phyloP scores from a whole-genome alignment of 305 asterid genomes.

The Rubia occidens region DNA sequence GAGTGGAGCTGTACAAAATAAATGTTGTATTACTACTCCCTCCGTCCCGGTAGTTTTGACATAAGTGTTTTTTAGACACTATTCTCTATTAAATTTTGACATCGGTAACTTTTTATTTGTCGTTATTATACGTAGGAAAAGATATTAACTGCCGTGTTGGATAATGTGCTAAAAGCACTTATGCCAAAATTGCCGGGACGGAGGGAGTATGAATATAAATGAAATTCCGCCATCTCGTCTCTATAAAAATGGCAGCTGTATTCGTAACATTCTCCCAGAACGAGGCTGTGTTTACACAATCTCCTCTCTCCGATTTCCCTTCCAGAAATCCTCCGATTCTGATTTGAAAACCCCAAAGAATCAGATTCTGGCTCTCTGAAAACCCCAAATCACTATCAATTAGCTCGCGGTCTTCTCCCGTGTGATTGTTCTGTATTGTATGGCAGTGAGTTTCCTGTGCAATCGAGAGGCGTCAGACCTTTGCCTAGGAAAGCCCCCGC shows the following conservation, averaged over 20 bases:
- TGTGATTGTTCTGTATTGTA: slow-evolving; percentile 10
- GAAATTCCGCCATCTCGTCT: neutral
- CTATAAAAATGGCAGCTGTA: neutral
- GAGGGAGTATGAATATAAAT: too few relatives aligned
- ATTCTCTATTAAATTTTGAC: too few relatives aligned
- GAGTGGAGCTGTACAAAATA: too few relatives aligned
- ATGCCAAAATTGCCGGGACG: too few relatives aligned
- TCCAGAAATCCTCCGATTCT: neutral
- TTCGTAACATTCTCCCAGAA: neutral
- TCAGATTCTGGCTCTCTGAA: neutral
- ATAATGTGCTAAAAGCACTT: too few relatives aligned
- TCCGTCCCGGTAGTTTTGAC: too few relatives aligned
- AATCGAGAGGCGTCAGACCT: neutral
- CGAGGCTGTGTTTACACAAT: neutral
- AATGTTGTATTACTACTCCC: too few relatives aligned
- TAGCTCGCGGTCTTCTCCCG: slow-evolving; percentile 9
- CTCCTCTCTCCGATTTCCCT: neutral
- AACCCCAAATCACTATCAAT: neutral
- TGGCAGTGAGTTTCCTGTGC: neutral
- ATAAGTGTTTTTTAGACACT: too few relatives aligned
- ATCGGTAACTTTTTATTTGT: too few relatives aligned
- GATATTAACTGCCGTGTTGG: too few relatives aligned
- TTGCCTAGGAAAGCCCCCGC: neutral
- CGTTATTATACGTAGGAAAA: too few relatives aligned
- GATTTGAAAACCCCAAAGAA: neutral